Percentiles rank a stretch among this genome's conserved stretches.
phyloP scores from a whole-genome alignment of 192 early-diverging fungal genomes.

The Podila verticillata region DNA sequence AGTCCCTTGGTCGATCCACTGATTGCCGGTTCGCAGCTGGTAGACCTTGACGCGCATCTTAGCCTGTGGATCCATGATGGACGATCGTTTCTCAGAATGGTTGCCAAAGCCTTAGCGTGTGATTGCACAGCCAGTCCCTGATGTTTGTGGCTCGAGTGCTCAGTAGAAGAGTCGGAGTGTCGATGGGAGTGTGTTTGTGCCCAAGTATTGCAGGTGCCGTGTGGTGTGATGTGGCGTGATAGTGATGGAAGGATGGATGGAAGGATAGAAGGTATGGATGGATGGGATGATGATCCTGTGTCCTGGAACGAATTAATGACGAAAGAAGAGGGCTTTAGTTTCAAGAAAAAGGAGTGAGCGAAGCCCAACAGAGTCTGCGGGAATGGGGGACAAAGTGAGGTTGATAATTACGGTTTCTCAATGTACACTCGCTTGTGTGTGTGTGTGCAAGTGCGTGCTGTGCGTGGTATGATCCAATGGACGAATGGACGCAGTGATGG shows the following conservation, averaged over 20 bases:
- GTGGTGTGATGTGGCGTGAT: neutral
- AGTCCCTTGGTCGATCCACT: constrained; percentile 89
- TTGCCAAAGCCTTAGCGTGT: neutral
- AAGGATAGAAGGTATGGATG: constrained; percentile 3
- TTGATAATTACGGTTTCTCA: too few relatives aligned
- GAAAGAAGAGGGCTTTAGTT: neutral
- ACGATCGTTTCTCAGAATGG: neutral
- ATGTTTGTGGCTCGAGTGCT: neutral
- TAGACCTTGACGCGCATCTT: constrained; percentile 87
- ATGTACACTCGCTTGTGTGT: too few relatives aligned
- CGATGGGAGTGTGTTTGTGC: too few relatives aligned
- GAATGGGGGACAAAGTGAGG: too few relatives aligned
- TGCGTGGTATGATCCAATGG: neutral
- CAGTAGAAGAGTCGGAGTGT: too few relatives aligned
- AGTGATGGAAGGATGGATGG: neutral
- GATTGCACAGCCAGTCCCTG: neutral
- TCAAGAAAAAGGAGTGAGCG: neutral
- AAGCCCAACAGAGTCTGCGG: too few relatives aligned
- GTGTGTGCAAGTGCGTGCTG: neutral
- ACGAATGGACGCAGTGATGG: neutral
- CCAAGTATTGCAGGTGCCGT: neutral
- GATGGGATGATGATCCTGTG: constrained; percentile 15
- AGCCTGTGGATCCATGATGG: constrained; percentile 36
- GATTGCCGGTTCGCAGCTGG: constrained; percentile 70
- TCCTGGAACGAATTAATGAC: neutral